Conservation (phyloP, 257 asterid species). For the Schizonepeta tenuifolia region DNA sequence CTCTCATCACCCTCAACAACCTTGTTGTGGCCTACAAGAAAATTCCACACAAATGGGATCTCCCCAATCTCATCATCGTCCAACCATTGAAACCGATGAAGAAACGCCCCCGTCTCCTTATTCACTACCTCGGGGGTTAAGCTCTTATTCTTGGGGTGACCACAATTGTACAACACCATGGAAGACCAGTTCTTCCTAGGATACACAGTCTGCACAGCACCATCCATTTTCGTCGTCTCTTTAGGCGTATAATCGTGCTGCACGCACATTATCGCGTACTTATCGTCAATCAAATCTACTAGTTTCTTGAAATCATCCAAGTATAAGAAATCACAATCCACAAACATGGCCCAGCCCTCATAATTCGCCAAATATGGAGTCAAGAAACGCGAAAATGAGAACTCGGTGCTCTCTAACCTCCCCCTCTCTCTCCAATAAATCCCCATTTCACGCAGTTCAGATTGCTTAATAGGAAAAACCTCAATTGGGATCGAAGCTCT, state of each 20-base stretch:
- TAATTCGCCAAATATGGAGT: slow-evolving; percentile 67
- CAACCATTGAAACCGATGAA: slow-evolving; percentile 90
- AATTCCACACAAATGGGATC: slow-evolving; percentile 85
- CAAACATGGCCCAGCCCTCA: slow-evolving; percentile 92
- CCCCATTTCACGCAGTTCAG: slow-evolving; percentile 64
- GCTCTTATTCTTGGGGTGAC: slow-evolving; percentile 61
- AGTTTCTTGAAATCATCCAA: slow-evolving; percentile 69
- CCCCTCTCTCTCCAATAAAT: slow-evolving; percentile 85
- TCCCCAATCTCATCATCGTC: slow-evolving; percentile 80
- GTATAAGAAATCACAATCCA: slow-evolving; percentile 85
- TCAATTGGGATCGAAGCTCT: slow-evolving; percentile 82
- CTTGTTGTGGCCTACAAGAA: slow-evolving; percentile 78
- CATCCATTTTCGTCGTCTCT: slow-evolving; percentile 89
- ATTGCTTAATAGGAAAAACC: slow-evolving; percentile 72
- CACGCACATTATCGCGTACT: slow-evolving; percentile 82
- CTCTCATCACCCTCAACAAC: slow-evolving; percentile 62
- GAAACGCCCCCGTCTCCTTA: slow-evolving; percentile 74
- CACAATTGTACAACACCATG: slow-evolving; percentile 87
- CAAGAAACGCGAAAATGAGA: slow-evolving; percentile 77
- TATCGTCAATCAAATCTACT: slow-evolving; percentile 61
- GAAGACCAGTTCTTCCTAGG: slow-evolving; percentile 98
- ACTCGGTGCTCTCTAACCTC: slow-evolving; percentile 84
- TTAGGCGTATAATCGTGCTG: slow-evolving; percentile 87
- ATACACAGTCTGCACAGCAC: slow-evolving; percentile 79
- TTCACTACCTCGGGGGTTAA: slow-evolving; percentile 80